Conservation (phyloP, 441 rosid species). For the Gossypium lobatum region DNA sequence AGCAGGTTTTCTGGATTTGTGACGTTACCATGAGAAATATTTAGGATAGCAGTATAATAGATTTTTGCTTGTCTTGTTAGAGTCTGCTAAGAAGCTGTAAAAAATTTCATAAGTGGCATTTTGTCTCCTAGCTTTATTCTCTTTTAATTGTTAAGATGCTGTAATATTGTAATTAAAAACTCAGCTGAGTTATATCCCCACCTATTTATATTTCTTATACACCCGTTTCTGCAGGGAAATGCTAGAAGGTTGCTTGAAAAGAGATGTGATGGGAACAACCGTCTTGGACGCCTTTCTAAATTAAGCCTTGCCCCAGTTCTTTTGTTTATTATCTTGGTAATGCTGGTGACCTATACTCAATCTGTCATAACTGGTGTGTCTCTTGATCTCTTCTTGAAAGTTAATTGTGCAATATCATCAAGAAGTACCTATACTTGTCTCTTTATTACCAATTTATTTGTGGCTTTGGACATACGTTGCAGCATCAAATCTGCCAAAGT, state of each 20-base stretch:
- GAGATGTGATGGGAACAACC: constrained; percentile 62
- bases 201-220: background rate
- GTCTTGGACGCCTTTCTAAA: constrained; percentile 68
- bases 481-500: constrained; percentile 76
- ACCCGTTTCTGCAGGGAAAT: constrained; percentile 60
- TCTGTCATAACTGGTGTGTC: constrained; percentile 66
- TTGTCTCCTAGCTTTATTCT: constrained; percentile 2
- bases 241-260: constrained; percentile 82
- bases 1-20: background rate
- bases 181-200: background rate
- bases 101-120: background rate
- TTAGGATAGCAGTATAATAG: background rate
- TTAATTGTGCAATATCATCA: constrained; percentile 1
- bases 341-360: constrained; percentile 56
- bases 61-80: constrained; percentile 2
- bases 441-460: background rate
- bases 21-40: constrained; percentile 1
- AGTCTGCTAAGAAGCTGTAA: background rate
- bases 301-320: constrained; percentile 83
- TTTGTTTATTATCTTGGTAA: constrained; percentile 59
- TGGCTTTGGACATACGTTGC: constrained; percentile 22
- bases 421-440: background rate
- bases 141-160: background rate
- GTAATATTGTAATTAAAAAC: background rate
- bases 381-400: constrained; percentile 17